These are phyloP conservation scores for Wickerhamomyces sp. DNA, from an alignment of 1,139 yeast genomes.

Conservation along the genomic window DNA sequence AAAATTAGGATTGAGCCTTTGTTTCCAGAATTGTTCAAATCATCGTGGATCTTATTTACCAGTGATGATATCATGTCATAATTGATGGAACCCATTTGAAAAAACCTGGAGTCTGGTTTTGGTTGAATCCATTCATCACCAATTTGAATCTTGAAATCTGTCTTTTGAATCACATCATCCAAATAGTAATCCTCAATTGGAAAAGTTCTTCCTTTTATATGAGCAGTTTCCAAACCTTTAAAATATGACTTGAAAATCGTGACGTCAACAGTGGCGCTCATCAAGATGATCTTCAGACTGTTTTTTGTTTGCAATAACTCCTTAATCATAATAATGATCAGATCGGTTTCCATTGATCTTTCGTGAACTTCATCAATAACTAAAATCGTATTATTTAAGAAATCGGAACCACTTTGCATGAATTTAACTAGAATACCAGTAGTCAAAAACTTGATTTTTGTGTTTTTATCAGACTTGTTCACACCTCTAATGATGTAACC, in stretches of 20 bases:
- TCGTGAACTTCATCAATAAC: constrained; percentile 96
- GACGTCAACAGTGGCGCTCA: constrained; percentile 93
- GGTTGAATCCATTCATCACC: constrained; percentile 39
- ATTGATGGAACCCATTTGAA: constrained; percentile 62
- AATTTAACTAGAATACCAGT: constrained; percentile 88
- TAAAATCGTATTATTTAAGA: constrained; percentile 47
- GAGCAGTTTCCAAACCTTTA: constrained; percentile 41
- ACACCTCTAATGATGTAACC: constrained; percentile 94
- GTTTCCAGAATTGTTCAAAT: constrained; percentile 35
- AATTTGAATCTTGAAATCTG: constrained; percentile 46
- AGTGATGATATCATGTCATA: constrained; percentile 63
- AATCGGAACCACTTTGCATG: constrained; percentile 52
- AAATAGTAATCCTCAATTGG: constrained; percentile 77
- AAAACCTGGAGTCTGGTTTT: constrained; percentile 57
- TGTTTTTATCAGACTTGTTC: constrained; percentile 52
- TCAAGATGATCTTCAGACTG: constrained; percentile 64
- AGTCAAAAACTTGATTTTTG: constrained; percentile 81
- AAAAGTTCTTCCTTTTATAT: constrained; percentile 89
- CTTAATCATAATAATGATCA: constrained; percentile 72
- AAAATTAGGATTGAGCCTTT: constrained; percentile 79
- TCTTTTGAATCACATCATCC: constrained; percentile 52
- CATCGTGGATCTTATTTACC: constrained; percentile 46
- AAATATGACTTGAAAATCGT: constrained; percentile 66
- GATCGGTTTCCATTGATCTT: constrained; percentile 86
- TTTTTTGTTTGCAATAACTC: constrained; percentile 40